phyloP scores from a whole-genome alignment of 2,329 filamentous ascomycete genomes.

The Trichoderma endophyticum region DNA sequence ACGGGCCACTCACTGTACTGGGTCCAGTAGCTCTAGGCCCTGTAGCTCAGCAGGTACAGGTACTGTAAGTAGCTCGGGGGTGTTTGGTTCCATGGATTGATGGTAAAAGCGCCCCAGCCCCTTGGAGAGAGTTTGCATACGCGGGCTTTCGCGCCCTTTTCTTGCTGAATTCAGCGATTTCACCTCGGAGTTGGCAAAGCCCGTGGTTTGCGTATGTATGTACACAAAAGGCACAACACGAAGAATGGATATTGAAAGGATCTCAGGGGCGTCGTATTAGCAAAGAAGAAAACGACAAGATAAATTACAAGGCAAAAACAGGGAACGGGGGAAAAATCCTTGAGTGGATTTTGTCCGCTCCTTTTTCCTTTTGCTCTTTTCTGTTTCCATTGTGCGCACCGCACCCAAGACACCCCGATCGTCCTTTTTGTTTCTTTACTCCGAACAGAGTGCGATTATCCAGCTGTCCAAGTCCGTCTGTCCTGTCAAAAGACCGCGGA shows the following conservation, averaged over 20 bases:
- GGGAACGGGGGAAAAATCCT: not conserved
- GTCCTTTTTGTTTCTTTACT: not conserved
- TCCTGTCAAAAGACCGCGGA: not conserved
- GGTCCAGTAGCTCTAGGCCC: not conserved
- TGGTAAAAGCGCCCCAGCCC: not conserved
- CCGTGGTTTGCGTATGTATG: not conserved
- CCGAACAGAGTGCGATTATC: not conserved
- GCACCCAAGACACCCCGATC: not conserved
- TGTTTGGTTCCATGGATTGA: too few species aligned
- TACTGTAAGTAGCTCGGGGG: not conserved
- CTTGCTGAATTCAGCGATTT: not conserved
- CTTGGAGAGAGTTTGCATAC: not conserved
- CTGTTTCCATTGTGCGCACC: not conserved
- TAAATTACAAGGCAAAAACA: not conserved
- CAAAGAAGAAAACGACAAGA: not conserved
- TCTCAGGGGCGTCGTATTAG: not conserved
- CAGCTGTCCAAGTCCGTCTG: not conserved
- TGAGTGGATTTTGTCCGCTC: not conserved
- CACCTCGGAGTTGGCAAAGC: not conserved
- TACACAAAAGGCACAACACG: not conserved
- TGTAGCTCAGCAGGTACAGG: not conserved
- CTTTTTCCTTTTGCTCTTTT: not conserved
- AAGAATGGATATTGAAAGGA: not conserved
- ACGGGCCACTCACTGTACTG: not conserved
- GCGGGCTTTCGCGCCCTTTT: not conserved